Evolutionary conservation across 2,329 filamentous ascomycete genomes (phyloP).

Genomic region (Alternaria atra): DNA sequence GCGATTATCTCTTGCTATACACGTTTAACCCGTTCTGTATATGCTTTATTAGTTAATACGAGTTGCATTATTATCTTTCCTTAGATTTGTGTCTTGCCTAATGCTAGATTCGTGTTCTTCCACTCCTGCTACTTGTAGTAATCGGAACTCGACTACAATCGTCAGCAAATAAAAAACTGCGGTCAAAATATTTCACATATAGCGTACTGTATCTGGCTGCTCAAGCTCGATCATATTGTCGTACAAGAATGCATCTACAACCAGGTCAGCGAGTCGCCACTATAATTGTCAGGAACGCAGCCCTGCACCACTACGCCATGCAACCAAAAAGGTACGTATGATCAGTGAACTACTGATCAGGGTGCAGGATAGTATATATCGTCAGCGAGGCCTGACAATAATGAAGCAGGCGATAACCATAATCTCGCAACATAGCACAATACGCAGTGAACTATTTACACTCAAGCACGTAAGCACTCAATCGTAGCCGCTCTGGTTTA

Average conservation of each 20-base stretch:
- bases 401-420: too few species aligned
- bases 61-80: background rate
- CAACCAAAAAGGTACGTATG: too few species aligned
- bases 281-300: too few species aligned
- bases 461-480: too few species aligned
- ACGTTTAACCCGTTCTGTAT: background rate
- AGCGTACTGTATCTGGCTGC: background rate
- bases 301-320: too few species aligned
- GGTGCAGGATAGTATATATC: too few species aligned
- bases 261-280: too few species aligned
- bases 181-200: background rate
- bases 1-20: background rate
- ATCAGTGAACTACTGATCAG: too few species aligned
- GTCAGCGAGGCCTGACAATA: too few species aligned
- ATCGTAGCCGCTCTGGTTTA: too few species aligned
- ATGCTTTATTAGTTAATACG: background rate
- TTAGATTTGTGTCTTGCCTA: background rate
- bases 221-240: background rate
- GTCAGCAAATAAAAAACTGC: background rate
- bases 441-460: too few species aligned
- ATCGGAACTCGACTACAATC: background rate
- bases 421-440: too few species aligned
- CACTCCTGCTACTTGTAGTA: background rate
- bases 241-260: background rate
- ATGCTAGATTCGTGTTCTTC: background rate